Evolutionary conservation across 2,329 filamentous ascomycete genomes (phyloP), one percentile per base, ranked within the genome.

Genomic region (Raffaelea albimanens): DNA sequence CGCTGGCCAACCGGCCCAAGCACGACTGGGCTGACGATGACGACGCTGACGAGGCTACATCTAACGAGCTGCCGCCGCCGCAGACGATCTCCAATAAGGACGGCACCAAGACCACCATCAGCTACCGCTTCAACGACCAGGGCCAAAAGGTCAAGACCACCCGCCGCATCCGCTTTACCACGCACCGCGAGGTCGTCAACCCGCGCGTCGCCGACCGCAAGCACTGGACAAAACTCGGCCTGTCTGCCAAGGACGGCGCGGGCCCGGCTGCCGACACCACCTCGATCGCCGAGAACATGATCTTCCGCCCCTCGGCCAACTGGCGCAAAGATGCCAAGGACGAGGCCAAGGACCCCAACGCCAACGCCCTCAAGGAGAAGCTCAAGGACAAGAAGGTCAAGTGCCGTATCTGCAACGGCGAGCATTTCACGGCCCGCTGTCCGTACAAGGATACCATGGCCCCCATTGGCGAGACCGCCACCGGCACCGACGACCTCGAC

Each of bases 371-470:
- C 71, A 86, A 86, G 72, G 80, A 83, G 63, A 84, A 87, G 72
- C 77, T 97, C 62, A 95, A 93, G 80, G 90, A 96, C 74, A 95
- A 96, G 81, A 94, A 96, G 75, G 94, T 98, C 76, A 97, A 97
- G 80, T 98, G 93, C 71, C 86, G 93, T 78, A 97, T 98, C 66
- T 98, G 93, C 74, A 87, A 83, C 65, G 93, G 91, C 64, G 93
- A 98, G 76, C 93, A 98, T 81, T 98, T 97, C 77, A 98, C 93
- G 39, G 91, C 91, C 57, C 85, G 93, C 67, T 98, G 93, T 81
- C 93, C 93, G 33, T 98, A 95, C 83, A 98, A 97, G 76, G 93
- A 97, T 67, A 98, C 91, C 59, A 96, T 98, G 89, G 89, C 91
- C 33, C 93, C 87, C 34, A 80, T 90, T 52, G 82, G 82, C 56